These are phyloP conservation scores for Malassezia japonica DNA, from an alignment of 1,284 basidiomycete species.

Conservation along the genomic window DNA sequence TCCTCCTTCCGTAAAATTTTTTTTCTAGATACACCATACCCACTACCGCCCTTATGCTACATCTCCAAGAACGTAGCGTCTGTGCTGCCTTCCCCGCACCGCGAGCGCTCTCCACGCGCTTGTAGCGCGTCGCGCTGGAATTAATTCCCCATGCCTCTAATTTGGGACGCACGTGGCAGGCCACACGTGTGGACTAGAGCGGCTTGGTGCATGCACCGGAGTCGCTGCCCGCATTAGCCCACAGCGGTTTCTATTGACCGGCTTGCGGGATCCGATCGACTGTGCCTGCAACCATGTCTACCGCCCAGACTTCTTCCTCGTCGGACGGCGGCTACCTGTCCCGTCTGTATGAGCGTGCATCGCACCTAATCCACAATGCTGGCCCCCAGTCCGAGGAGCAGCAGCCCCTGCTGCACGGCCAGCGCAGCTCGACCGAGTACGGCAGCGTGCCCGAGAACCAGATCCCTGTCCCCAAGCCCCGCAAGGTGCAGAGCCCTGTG, in stretches of 20 bases:
- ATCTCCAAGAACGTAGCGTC: too few relatives aligned
- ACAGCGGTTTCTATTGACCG: too few relatives aligned
- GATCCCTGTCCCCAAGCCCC: constrained; percentile 52
- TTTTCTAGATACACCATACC: too few relatives aligned
- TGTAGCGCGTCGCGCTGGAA: too few relatives aligned
- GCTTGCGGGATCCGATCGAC: too few relatives aligned
- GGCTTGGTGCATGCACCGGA: neutral
- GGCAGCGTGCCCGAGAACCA: constrained; percentile 17
- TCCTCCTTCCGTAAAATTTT: too few relatives aligned
- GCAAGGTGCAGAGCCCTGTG: constrained; percentile 33
- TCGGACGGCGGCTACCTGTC: neutral
- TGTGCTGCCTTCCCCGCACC: too few relatives aligned
- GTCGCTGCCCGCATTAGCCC: too few relatives aligned
- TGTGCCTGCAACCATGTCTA: neutral
- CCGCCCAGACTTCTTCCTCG: neutral
- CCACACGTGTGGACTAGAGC: neutral
- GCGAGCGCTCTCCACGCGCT: too few relatives aligned
- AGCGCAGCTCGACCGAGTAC: constrained; percentile 10
- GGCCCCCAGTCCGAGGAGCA: neutral
- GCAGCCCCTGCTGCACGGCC: constrained; percentile 15
- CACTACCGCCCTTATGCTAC: too few relatives aligned
- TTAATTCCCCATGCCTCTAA: too few relatives aligned
- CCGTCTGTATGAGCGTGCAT: constrained; percentile 7
- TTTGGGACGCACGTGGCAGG: neutral
- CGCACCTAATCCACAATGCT: neutral